Base-by-base conservation (phyloP, 2,329 filamentous ascomycete genomes). In the Nothophoma quercina region DNA sequence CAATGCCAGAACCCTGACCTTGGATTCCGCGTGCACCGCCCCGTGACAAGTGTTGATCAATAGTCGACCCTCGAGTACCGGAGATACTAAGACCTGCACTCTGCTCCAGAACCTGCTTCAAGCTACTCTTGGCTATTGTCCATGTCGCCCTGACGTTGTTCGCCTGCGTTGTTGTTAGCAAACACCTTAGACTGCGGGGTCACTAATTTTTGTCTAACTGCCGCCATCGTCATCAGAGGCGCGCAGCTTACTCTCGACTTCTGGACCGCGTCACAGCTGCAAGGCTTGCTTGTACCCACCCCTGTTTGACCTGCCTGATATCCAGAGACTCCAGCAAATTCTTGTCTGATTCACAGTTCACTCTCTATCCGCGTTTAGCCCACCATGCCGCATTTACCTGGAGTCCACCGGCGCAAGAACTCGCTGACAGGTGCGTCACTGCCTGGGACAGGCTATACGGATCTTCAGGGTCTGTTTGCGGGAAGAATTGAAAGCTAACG, bases 341-440 rank as follows among this genome's bases (percentile, higher is more conserved):
- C n/a, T n/a, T n/a, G n/a, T n/a, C n/a, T n/a, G n/a, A n/a, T 22
- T 19, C 25, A 19, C 18, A 13, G 26, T 18, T 23, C 19, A 12
- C 15, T 19, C 25, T 18, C n/a, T 9, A 13, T 12, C 30, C 12
- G 29, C 16, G 4, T 29, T 12, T 29, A 12, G 35, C 21, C 19
- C 64, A 73, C 52, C 58, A 81, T 82, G 79, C 64, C 64, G 46
- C 64, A 67, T 40, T 15, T 67, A 32, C 64, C 63, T 40, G 64
- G 63, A 39, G 60, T 60, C 35, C 64, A 67, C 36, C 51, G 61
- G 53, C 64, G 61, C 33, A 55, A 60, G 56, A 55, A 59, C 48
- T 67, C 64, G 56, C 58, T 67, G 52, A 65, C 61, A 36, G 67
- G 67, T 70, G 58, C 62, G 67, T 70, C 56, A 60, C 49, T 30